phyloP scores from a whole-genome alignment of 1,284 basidiomycete genomes.

The Cryptococcus sp. region DNA sequence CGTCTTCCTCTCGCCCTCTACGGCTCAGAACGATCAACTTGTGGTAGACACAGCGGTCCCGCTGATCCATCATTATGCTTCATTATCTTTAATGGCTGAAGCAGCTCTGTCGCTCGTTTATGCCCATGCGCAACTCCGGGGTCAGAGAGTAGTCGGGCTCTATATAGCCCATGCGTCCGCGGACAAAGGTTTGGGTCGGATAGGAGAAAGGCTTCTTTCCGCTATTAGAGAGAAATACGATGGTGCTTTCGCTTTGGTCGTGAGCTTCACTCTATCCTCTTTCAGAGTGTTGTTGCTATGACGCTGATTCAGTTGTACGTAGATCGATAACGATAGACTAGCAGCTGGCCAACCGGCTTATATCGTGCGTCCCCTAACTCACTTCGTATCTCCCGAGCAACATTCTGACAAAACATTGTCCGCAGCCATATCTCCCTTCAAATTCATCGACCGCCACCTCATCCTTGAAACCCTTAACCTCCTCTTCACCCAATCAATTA shows the following conservation, averaged over 20 bases:
- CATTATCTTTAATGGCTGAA: constrained; percentile 48
- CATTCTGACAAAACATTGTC: not conserved
- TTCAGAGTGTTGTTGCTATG: not conserved
- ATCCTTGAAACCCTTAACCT: constrained; percentile 8
- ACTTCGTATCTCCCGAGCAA: not conserved
- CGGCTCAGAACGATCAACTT: not conserved
- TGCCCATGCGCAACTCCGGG: constrained; percentile 19
- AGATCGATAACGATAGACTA: constrained; percentile 48
- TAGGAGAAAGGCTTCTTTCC: constrained; percentile 25
- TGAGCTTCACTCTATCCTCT: constrained; percentile 25
- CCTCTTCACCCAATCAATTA: not conserved
- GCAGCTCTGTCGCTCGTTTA: constrained; percentile 45
- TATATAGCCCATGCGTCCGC: constrained; percentile 42
- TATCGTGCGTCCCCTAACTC: constrained; percentile 24
- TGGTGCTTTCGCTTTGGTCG: constrained; percentile 32
- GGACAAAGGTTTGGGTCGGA: constrained; percentile 19
- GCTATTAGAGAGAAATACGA: constrained; percentile 17
- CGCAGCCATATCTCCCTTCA: constrained; percentile 16
- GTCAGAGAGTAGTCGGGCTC: constrained; percentile 40
- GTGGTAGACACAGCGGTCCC: constrained; percentile 46
- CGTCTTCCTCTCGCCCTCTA: constrained; percentile 40
- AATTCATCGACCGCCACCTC: constrained; percentile 2
- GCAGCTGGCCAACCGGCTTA: constrained; percentile 30
- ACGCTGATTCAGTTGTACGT: not conserved
- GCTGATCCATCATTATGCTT: constrained; percentile 51